These are phyloP conservation scores for Eimeria necatrix DNA, from an alignment of 169 alveolate genomes.

Conservation along the genomic window DNA sequence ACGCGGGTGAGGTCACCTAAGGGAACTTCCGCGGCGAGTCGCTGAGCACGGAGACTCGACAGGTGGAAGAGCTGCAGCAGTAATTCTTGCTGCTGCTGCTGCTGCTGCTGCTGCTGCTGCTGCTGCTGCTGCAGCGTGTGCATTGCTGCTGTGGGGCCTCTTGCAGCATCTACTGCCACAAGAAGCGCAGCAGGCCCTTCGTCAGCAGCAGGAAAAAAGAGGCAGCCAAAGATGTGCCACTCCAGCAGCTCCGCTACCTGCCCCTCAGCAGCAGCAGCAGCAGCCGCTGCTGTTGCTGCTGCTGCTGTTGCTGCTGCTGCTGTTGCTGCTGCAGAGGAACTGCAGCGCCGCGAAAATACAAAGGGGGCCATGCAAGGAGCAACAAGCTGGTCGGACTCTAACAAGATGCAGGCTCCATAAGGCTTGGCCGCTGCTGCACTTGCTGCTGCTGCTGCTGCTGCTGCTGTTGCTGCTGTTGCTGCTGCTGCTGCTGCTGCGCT, in stretches of 20 bases:
- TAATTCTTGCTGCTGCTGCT: conserved; percentile 16
- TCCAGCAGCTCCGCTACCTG: background rate
- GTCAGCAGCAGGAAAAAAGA: conserved; percentile 49
- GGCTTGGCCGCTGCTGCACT: background rate
- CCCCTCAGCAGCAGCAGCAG: background rate
- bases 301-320: conserved; percentile 49
- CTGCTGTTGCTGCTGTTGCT: background rate
- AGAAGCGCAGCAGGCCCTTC: conserved; percentile 45
- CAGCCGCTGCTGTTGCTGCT: conserved; percentile 6
- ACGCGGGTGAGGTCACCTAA: conserved; percentile 17
- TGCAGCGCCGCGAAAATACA: conserved; percentile 30
- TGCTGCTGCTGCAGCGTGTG: conserved; percentile 62
- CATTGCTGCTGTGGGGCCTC: conserved; percentile 55
- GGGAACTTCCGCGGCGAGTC: conserved; percentile 41
- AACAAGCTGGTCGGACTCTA: conserved; percentile 38
- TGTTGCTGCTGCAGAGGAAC: background rate
- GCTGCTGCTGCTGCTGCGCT: conserved; percentile 55
- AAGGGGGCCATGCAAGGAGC: conserved; percentile 61
- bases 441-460: conserved; percentile 56
- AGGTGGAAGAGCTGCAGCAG: conserved; percentile 42
- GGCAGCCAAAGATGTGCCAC: conserved; percentile 34
- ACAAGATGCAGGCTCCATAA: conserved; percentile 25
- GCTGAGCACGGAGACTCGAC: conserved; percentile 31
- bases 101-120: conserved; percentile 49
- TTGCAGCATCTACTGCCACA: background rate